A percentile compares a stretch with the other conserved stretches of the same genome.
Evolutionary conservation across 2,329 filamentous ascomycete species (phyloP).

Genomic region (Aspergillus clavatus): DNA sequence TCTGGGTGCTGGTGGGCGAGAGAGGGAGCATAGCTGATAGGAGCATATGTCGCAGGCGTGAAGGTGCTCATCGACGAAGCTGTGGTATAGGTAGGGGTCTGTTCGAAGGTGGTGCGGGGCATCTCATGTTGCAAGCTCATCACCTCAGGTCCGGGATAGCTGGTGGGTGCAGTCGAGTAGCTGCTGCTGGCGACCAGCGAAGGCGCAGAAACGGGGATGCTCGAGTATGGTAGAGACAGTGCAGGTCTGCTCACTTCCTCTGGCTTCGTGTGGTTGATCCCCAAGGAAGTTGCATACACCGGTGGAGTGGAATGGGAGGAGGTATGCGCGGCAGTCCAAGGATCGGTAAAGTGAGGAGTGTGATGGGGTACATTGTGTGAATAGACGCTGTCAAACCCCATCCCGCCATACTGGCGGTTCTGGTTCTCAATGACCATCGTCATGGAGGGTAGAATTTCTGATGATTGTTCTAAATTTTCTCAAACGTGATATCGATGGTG

Average conservation of each 20-base stretch:
- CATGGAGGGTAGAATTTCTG: conserved; percentile 54
- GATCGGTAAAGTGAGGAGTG: conserved; percentile 79
- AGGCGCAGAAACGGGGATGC: conserved; percentile 67
- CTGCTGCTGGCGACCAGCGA: conserved; percentile 66
- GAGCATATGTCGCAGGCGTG: conserved; percentile 68
- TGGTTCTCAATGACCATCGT: conserved; percentile 92
- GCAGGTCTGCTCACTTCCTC: conserved; percentile 53
- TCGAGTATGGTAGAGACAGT: conserved; percentile 66
- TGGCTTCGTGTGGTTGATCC: conserved; percentile 56
- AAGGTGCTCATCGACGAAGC: conserved; percentile 66
- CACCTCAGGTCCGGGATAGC: conserved; percentile 60
- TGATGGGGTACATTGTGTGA: conserved; percentile 60
- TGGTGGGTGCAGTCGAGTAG: conserved; percentile 52
- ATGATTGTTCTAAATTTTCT: conserved; percentile 1
- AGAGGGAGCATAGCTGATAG: conserved; percentile 68
- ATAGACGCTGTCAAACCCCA: conserved; percentile 78
- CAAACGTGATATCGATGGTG: not conserved
- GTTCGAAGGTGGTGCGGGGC: conserved; percentile 68
- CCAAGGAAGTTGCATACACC: conserved; percentile 54
- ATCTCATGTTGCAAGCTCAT: conserved; percentile 72
- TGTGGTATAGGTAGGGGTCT: conserved; percentile 62
- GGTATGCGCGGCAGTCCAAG: conserved; percentile 65
- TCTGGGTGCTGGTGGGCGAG: conserved; percentile 47
- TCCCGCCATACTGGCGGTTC: conserved; percentile 71
- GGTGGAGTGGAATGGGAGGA: conserved; percentile 60